Conservation (phyloP, 1,139 yeast genomes). For the Hyphopichia pseudoburtonii region DNA sequence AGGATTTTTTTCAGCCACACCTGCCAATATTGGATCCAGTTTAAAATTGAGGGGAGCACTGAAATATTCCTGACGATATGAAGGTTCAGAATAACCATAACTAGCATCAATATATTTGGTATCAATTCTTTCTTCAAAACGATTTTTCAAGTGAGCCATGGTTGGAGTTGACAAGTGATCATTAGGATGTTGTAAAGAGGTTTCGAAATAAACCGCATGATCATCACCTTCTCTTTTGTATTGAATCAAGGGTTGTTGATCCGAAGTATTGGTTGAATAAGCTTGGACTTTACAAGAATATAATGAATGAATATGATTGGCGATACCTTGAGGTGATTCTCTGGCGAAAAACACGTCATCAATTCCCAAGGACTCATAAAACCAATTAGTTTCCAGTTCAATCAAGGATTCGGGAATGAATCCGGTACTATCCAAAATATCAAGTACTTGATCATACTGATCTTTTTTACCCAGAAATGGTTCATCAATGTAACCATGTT, state of each 20-base stretch:
- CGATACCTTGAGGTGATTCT: slow-evolving; percentile 78
- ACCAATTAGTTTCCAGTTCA: slow-evolving; percentile 87
- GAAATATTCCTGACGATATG: slow-evolving; percentile 82
- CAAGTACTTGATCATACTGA: slow-evolving; percentile 82
- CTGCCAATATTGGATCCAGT: slow-evolving; percentile 46
- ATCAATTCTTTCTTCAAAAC: slow-evolving; percentile 72
- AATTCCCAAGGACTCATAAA: slow-evolving; percentile 82
- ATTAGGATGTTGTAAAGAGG: slow-evolving; percentile 43
- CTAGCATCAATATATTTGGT: slow-evolving; percentile 71
- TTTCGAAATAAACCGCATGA: slow-evolving; percentile 91
- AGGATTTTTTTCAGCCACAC: slow-evolving; percentile 38
- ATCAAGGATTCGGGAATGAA: slow-evolving; percentile 86
- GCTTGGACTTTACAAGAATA: slow-evolving; percentile 95
- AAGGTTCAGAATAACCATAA: slow-evolving; percentile 31
- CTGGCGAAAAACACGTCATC: slow-evolving; percentile 91
- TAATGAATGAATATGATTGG: slow-evolving; percentile 79
- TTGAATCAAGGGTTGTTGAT: slow-evolving; percentile 56
- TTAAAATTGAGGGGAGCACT: slow-evolving; percentile 61
- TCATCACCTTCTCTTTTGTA: slow-evolving; percentile 76
- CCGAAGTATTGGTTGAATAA: slow-evolving; percentile 38
- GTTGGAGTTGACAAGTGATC: neutral
- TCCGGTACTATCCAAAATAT: slow-evolving; percentile 77
- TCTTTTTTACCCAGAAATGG: slow-evolving; percentile 80
- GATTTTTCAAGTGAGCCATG: slow-evolving; percentile 32
- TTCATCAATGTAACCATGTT: slow-evolving; percentile 67